Conservation (phyloP, 2,329 filamentous ascomycete genomes). For the Hirsutella rhossiliensis region DNA sequence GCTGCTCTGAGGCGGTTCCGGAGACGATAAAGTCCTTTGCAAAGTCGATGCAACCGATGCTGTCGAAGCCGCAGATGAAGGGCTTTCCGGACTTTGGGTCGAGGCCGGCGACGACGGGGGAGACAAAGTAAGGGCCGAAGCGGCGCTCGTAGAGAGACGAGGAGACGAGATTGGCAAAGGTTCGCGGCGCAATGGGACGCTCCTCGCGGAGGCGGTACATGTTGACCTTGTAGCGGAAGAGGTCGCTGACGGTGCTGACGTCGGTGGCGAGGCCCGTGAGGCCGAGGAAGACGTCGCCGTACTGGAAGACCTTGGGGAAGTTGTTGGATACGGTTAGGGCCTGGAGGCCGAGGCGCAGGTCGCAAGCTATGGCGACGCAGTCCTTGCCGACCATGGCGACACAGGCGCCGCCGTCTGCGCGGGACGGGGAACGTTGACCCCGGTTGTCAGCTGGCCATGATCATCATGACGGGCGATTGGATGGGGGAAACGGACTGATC, state of each 20-base stretch:
- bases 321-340: constrained; percentile 97
- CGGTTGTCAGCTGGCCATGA: neutral
- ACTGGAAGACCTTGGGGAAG: constrained; percentile 99
- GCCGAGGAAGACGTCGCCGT: constrained; percentile 89
- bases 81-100: constrained; percentile 89
- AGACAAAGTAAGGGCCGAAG: constrained; percentile 95
- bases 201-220: constrained; percentile 99
- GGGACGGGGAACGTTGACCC: neutral
- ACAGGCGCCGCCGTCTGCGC: constrained; percentile 72
- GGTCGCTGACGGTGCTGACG: constrained; percentile 84
- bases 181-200: constrained; percentile 86
- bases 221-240: constrained; percentile 99
- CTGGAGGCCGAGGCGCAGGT: constrained; percentile 94
- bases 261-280: constrained; percentile 95
- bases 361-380: constrained; percentile 98
- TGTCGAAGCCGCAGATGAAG: constrained; percentile 98
- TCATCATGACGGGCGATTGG: neutral
- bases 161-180: constrained; percentile 91
- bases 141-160: constrained; percentile 86
- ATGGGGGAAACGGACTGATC: constrained; percentile 57
- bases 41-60: constrained; percentile 98
- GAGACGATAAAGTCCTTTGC: constrained; percentile 99
- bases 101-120: constrained; percentile 86
- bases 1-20: constrained; percentile 90
- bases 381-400: constrained; percentile 99